Percentiles rank a stretch among this genome's conserved stretches.
Evolutionary conservation across 2,329 filamentous ascomycete species (phyloP).

Genomic region (Fusarium decemcellulare): DNA sequence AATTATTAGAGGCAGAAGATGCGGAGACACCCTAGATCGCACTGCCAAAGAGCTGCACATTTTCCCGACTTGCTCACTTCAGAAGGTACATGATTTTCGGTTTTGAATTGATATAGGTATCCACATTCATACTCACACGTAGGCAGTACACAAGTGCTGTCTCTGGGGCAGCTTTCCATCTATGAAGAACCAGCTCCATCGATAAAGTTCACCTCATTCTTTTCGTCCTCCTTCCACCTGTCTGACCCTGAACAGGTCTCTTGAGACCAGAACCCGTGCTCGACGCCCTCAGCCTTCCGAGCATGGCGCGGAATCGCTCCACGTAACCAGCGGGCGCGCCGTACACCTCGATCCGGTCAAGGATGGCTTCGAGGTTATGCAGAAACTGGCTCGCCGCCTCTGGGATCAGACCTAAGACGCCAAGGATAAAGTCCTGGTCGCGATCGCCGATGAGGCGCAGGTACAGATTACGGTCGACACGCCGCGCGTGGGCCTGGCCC

Average conservation of each 20-base stretch:
- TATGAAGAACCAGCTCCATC: not conserved
- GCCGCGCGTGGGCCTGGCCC: slow-evolving; percentile 45
- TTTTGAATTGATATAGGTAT: slow-evolving; percentile 16
- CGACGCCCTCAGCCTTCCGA: slow-evolving; percentile 49
- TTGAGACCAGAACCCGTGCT: slow-evolving; percentile 50
- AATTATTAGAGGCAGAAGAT: slow-evolving; percentile 4
- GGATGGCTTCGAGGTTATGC: slow-evolving; percentile 53
- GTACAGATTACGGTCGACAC: slow-evolving; percentile 62
- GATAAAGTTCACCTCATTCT: slow-evolving; percentile 50
- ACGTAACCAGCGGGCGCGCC: slow-evolving; percentile 55
- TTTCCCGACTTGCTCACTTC: slow-evolving; percentile 5
- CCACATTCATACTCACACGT: slow-evolving; percentile 8
- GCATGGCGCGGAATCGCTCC: slow-evolving; percentile 51
- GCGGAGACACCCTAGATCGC: not conserved
- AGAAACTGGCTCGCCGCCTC: slow-evolving; percentile 61
- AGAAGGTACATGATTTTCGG: not conserved
- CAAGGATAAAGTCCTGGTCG: slow-evolving; percentile 61
- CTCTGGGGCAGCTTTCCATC: not conserved
- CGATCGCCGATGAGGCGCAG: slow-evolving; percentile 61
- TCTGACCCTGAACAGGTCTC: slow-evolving; percentile 47
- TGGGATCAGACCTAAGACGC: slow-evolving; percentile 59
- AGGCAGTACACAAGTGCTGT: slow-evolving; percentile 5
- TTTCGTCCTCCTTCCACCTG: slow-evolving; percentile 48
- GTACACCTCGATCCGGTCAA: slow-evolving; percentile 51
- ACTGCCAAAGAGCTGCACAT: not conserved